Base-by-base conservation (phyloP, 2,329 filamentous ascomycete genomes). In the Kalmusia sp. region DNA sequence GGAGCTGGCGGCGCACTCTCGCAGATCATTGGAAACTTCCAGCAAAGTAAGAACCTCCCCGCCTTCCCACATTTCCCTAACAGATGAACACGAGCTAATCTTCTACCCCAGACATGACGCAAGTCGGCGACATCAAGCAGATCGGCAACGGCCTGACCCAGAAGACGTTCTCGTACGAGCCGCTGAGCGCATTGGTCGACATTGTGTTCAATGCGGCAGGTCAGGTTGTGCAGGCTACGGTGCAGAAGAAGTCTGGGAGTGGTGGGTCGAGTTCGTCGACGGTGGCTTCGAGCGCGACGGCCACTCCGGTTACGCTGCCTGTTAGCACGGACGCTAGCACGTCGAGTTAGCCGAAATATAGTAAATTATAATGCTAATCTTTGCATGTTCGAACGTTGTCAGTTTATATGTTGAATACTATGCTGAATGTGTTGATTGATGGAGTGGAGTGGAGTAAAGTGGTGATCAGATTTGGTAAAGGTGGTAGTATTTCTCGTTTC, bases 21-120 rank as follows among this genome's bases (percentile, higher is more conserved):
- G 51, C 75, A 72, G 17, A 85, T 87, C 53, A 82, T 87, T 6
- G 85, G 84, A 45, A 82, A 84, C 62, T 87, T 79, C 67, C 64
- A 79, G 61, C 74, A 75, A 51, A 51, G 67, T 65, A 50, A 34
- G 19, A 17, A 2, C n/a, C n/a, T n/a, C 6, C 6, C 19, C 22
- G 51, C 37, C 30, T 35, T 39, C 17, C 9, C 15, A 4, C 6
- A 7, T 3, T 27, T 31, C 37, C 11, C 15, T n/a, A 2, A 35
- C 28, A 15, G 12, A 15, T 9, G 21, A 19, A 8, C 14, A 17
- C 15, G 6, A 28, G 27, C 49, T 52, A 37, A 44, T 28, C 7
- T 38, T 3, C 4, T 9, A 22, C 63, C 12, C 25, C 64, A 58
- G 86, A 86, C 69, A 87, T 87, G 84, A 87, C 83, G 5, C 73